Evolutionary conservation across 1,284 basidiomycete genomes (phyloP), one percentile per base, ranked within the genome.

Genomic region (Malassezia yamatoensis): DNA sequence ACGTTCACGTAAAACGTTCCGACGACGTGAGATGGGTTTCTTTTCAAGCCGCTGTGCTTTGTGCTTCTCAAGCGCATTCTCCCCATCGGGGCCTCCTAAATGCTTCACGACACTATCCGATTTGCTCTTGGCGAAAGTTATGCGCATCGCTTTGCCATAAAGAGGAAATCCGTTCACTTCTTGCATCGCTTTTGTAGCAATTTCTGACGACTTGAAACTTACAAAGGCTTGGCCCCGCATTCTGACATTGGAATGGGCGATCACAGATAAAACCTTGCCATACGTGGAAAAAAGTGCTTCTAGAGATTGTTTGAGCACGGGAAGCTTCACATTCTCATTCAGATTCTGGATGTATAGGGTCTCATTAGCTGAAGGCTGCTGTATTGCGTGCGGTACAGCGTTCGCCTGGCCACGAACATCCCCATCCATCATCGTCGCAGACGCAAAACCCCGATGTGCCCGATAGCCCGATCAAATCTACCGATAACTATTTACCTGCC

Each of bases 211-310:
- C 59, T 81, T 81, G 75, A 98, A 94, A 33, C 88, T 89, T 16
- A 99, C 87, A 71, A 99, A 99, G 5, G 93, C 93, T 78, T 99
- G 93, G 11, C 93, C 93, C 39, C 94, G 82, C 94, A 99, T 98
- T 34, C 93, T 83, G 59, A 96, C 77, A 78, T 96, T 96, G 53
- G 80, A 78, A 76, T 98, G 93, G 6, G 91, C 90, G 8, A 90
- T 85, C 15, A 99, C 87, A 66, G 90, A 89, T 32, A 93, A 77
- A 6, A 99, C 85, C 57, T 87, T 85, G 16, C 89, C 88, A 71
- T 96, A 98, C 34, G 86, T 83, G 76, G 89, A 89, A 80, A 98
- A 96, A 45, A 99, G 80, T 38, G 86, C 85, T 18, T 83, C 81
- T 42, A 99, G 79, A 1, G 90, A 89, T 57, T 87, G 79, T 77